Evolutionary conservation across 2,329 filamentous ascomycete species (phyloP), one percentile per base, ranked within the genome.

Genomic region (Monosporascus sp.): DNA sequence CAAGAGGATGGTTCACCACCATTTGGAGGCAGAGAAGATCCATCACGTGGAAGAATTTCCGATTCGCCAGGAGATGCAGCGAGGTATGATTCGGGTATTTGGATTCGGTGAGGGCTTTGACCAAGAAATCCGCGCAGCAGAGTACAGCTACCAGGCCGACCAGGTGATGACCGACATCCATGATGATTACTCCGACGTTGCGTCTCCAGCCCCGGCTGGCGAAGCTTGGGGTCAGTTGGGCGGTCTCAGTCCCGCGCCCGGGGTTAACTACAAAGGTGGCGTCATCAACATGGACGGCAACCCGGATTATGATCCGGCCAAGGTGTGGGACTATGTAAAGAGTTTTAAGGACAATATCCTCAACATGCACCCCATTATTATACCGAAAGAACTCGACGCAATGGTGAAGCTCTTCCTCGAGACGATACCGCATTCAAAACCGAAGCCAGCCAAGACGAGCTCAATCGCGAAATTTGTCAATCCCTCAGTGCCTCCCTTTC

Each of bases 41-140:
- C 74, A 77, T 35, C 78, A 78, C 50, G 78, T 85, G 26, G 81
- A 83, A 52, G 82, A 88, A 59, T 95, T 91, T 66, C 89, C 91
- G 0, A 88, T 94, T 68, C 78, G 84, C 27, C 77, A 85, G 50
- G 91, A 96, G 68, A 83, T 89, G 63, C 79, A 79, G 53, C 82
- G 91, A 31, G 91, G 91, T 1, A 71, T 89, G 7, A 75, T 96
- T 41, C 83, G 88, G 24, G 75, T 93, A 2, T 91, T 88, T 69
- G 91, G 91, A 1, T 82, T 86, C 55, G 91, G 91, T 3, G 90
- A 95, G 70, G 89, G 88, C 35, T 63, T 60, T 6, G 63, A 66
- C 53, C 75, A 80, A 26, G 85, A 86, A 61, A 74, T 77, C 24
- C 80, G 80, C 45, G 75, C 80, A 24, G 74, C 70, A 7, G 72